Percentiles rank a stretch among this genome's conserved stretches.
Evolutionary conservation across 176 grass and related monocot species (phyloP).

Genomic region (Leersia perrieri): DNA sequence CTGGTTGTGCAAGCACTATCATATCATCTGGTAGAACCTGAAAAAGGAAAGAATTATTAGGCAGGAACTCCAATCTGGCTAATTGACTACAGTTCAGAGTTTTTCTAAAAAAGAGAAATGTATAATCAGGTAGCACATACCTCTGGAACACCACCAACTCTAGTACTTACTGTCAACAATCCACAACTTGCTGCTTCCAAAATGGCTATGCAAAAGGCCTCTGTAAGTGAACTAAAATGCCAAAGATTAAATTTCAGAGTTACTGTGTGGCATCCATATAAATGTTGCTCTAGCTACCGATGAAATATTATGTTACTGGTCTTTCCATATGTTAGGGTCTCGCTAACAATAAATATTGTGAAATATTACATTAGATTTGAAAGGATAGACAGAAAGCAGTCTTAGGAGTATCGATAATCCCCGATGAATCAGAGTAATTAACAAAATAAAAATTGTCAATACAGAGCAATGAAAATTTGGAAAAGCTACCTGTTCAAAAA

Average conservation of each 20-base stretch:
- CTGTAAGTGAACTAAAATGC: slow-evolving; percentile 87
- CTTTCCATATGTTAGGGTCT: slow-evolving; percentile 1
- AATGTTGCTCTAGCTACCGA: neutral
- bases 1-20: slow-evolving; percentile 89
- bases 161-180: slow-evolving; percentile 92
- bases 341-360: neutral
- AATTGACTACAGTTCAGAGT: neutral
- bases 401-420: neutral
- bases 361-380: neutral
- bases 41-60: slow-evolving; percentile 9
- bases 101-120: slow-evolving; percentile 13
- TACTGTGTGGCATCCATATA: slow-evolving; percentile 1
- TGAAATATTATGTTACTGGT: neutral
- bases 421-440: neutral
- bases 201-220: slow-evolving; percentile 99
- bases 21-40: slow-evolving; percentile 98
- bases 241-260: slow-evolving; percentile 1
- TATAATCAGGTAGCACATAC: slow-evolving; percentile 27
- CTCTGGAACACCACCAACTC: slow-evolving; percentile 94
- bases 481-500: slow-evolving; percentile 84
- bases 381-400: neutral
- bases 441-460: neutral
- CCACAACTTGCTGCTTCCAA: slow-evolving; percentile 96
- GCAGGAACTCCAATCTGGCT: neutral
- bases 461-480: neutral